Evolutionary conservation across 352 stramenopile genomes (phyloP), one percentile per base, ranked within the genome.

Genomic region (Globisporangium camurandrum): DNA sequence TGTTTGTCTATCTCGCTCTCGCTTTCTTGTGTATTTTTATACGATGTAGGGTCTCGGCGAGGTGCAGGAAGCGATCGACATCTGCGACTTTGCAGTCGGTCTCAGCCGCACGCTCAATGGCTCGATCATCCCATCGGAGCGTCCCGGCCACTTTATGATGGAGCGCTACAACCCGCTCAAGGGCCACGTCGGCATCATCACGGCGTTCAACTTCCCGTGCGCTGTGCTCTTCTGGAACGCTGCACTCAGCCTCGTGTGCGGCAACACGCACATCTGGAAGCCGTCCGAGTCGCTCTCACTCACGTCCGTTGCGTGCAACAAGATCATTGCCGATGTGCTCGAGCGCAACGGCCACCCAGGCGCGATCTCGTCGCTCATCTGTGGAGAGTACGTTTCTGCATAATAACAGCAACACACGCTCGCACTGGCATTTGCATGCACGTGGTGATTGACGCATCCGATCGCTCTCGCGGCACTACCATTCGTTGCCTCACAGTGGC

Each of bases 11-110:
- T 19, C 11, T 42, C 8, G 16, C 23, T 28, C 14, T 14, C 23
- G 23, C 9, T 34, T 22, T 11, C 9, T 22, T 19, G 16, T 19
- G 19, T 19, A 11, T 5, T 12, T 8, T 12, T 19, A 31, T 38
- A n/a, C 12, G 17, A 34, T 37, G 39, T 58, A 92, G 67, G 89
- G 87, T 43, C 71, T 97, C 9, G 90, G 89, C 38, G 90, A 97
- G 56, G 89, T 97, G 26, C 90, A 97, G 60, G 90, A 97, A 43
- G 86, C 85, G 9, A 93, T 97, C 51, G 90, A 97, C 64, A 97
- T 97, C 44, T 97, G 90, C 54, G 90, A 97, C 62, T 95, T 96
- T 55, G 90, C 90, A 10, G 88, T 96, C 34, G 90, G 90, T n/a
- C 61, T 96, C 16, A 95, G 77, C 54, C 86, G 90, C 50, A 78